Conservation (phyloP, 1,284 basidiomycete species). For the Fomes fomentarius region DNA sequence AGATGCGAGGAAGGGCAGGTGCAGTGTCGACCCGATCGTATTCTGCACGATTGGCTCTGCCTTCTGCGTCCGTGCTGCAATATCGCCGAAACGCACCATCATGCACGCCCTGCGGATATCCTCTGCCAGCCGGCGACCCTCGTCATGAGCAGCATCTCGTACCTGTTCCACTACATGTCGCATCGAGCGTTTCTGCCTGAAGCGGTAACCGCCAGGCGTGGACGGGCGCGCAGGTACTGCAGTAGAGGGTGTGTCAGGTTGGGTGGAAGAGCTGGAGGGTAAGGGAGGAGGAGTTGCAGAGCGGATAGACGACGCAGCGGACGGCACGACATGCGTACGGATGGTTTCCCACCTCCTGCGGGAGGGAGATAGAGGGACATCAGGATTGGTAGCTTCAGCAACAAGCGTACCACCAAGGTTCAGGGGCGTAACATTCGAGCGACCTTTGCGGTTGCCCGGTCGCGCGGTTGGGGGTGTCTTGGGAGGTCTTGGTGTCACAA, state of each 20-base stretch:
- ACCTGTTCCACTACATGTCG: conserved; percentile 64
- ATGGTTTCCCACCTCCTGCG: conserved; percentile 54
- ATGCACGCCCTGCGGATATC: conserved; percentile 57
- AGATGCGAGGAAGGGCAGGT: conserved; percentile 54
- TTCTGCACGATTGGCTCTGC: conserved; percentile 35
- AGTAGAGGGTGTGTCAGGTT: conserved; percentile 28
- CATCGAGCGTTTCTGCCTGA: conserved; percentile 56
- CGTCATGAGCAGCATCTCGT: conserved; percentile 48
- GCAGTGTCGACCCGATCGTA: conserved; percentile 41
- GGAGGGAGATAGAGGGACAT: conserved; percentile 41
- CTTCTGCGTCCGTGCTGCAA: conserved; percentile 34
- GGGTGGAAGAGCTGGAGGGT: conserved; percentile 27
- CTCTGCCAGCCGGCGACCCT: conserved; percentile 47
- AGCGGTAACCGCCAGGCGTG: conserved; percentile 56
- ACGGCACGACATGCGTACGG: conserved; percentile 53
- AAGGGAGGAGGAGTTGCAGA: conserved; percentile 27
- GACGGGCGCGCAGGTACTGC: conserved; percentile 29
- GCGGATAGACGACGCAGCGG: conserved; percentile 26
- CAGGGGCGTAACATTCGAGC: conserved; percentile 16
- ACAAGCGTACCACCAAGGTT: conserved; percentile 14
- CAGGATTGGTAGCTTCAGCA: conserved; percentile 1
- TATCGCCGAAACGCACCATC: conserved; percentile 44
- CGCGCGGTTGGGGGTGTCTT: conserved; percentile 13
- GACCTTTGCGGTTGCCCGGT: conserved; percentile 1
- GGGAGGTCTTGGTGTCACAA: conserved; percentile 11